Percentiles rank a stretch among this genome's conserved stretches.
Evolutionary conservation across 2,329 filamentous ascomycete species (phyloP).

Genomic region (Sarocladium brachiariae): DNA sequence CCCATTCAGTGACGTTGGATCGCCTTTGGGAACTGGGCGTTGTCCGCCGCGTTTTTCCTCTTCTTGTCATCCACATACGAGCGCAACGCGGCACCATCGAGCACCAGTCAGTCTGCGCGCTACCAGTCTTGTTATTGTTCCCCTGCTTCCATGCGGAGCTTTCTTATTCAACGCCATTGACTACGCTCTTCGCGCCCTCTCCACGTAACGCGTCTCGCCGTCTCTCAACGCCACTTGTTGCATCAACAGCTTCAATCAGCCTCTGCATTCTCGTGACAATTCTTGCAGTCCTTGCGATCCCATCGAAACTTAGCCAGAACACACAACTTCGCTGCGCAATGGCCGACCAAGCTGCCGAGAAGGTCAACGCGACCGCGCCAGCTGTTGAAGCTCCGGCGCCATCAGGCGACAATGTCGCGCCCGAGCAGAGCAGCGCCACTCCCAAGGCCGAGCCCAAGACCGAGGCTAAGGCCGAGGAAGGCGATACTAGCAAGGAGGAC

Average conservation of each 20-base stretch:
- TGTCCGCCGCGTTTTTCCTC: constrained; percentile 8
- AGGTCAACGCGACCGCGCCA: constrained; percentile 27
- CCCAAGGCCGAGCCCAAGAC: constrained; percentile 22
- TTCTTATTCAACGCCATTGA: not conserved
- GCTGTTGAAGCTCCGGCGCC: constrained; percentile 20
- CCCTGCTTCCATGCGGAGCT: constrained; percentile 5
- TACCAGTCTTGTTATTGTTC: not conserved
- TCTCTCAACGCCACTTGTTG: constrained; percentile 2
- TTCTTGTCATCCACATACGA: constrained; percentile 6
- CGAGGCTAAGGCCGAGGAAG: constrained; percentile 21
- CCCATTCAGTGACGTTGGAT: constrained; percentile 5
- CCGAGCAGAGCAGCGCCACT: constrained; percentile 16
- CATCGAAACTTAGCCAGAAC: no score
- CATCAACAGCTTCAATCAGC: not conserved
- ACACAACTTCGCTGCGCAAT: constrained; percentile 20
- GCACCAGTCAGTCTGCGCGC: constrained; percentile 1
- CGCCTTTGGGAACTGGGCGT: constrained; percentile 1
- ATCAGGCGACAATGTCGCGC: constrained; percentile 12
- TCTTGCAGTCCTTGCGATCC: not conserved
- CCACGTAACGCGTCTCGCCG: constrained; percentile 5
- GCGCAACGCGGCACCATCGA: constrained; percentile 9
- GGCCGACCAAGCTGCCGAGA: constrained; percentile 31
- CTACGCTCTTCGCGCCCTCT: not conserved
- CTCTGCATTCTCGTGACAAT: not conserved
- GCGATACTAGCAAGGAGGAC: constrained; percentile 21